A percentile compares a stretch with the other conserved stretches of the same genome.
Evolutionary conservation across 768 basidiomycete species (phyloP).

Genomic region (Hypholoma fasciculare): DNA sequence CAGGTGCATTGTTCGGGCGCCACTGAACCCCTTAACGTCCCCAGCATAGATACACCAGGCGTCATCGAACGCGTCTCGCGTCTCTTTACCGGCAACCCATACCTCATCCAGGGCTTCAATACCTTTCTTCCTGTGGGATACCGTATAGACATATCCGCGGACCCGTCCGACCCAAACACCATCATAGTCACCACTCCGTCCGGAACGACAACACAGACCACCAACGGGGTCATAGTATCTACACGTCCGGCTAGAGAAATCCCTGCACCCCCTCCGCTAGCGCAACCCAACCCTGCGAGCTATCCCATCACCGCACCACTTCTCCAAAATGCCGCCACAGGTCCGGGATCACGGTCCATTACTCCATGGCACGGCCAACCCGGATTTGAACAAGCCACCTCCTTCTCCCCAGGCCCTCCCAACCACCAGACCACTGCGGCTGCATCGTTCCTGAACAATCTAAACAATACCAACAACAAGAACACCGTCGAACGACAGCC

Average conservation of each 20-base stretch:
- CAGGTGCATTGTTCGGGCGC: neutral
- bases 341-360: slow-evolving; percentile 51
- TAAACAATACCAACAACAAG: slow-evolving; percentile 40
- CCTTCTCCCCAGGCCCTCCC: slow-evolving; percentile 48
- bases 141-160: slow-evolving; percentile 82
- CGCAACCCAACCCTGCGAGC: slow-evolving; percentile 26
- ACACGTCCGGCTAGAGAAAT: slow-evolving; percentile 27
- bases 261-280: slow-evolving; percentile 32
- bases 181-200: slow-evolving; percentile 83
- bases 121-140: slow-evolving; percentile 95
- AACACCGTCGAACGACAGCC: slow-evolving; percentile 52
- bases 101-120: slow-evolving; percentile 96
- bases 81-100: slow-evolving; percentile 88
- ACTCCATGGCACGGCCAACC: slow-evolving; percentile 50
- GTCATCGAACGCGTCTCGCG: slow-evolving; percentile 94
- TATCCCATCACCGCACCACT: slow-evolving; percentile 29
- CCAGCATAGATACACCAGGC: slow-evolving; percentile 94
- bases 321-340: slow-evolving; percentile 33
- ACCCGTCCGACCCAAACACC: slow-evolving; percentile 66
- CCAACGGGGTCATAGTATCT: slow-evolving; percentile 34
- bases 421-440: slow-evolving; percentile 55
- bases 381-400: slow-evolving; percentile 33
- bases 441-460: slow-evolving; percentile 64
- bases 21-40: slow-evolving; percentile 11
- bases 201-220: slow-evolving; percentile 70